phyloP scores from a whole-genome alignment of 257 asterid species.

The Solanum sejunctum region DNA sequence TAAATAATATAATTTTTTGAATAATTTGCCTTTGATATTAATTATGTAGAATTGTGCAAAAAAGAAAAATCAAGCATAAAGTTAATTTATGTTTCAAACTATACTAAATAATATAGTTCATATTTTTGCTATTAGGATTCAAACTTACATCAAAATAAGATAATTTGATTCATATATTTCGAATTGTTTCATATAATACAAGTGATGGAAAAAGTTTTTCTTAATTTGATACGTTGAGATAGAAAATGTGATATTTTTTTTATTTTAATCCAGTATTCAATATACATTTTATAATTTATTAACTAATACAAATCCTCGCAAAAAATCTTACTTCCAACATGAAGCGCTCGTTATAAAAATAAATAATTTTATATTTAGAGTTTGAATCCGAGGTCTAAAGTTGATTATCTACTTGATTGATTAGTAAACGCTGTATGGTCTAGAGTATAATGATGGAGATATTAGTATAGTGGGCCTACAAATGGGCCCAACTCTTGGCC shows the following conservation, averaged over 20 bases:
- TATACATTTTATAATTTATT: accelerated
- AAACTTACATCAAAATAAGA: not conserved
- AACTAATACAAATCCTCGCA: not conserved
- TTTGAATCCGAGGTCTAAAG: not conserved
- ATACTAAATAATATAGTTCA: too few relatives aligned
- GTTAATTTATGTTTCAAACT: too few relatives aligned
- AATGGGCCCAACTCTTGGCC: not conserved
- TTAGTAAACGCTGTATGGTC: not conserved
- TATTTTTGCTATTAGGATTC: not conserved
- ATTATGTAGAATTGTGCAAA: too few relatives aligned
- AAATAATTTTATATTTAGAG: not conserved
- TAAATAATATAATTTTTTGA: too few relatives aligned
- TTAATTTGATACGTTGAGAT: not conserved
- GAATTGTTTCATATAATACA: not conserved
- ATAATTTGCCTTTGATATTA: too few relatives aligned
- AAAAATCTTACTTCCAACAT: not conserved
- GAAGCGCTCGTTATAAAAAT: not conserved
- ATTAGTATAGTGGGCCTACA: not conserved
- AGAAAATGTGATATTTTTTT: not conserved
- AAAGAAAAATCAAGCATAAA: too few relatives aligned
- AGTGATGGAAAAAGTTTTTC: not conserved
- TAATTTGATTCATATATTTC: not conserved
- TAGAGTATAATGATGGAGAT: not conserved
- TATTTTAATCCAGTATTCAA: not conserved
- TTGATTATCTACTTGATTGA: too few relatives aligned